phyloP scores from a whole-genome alignment of 139 green algal genomes.

The Limnomonas spitsbergensis region DNA sequence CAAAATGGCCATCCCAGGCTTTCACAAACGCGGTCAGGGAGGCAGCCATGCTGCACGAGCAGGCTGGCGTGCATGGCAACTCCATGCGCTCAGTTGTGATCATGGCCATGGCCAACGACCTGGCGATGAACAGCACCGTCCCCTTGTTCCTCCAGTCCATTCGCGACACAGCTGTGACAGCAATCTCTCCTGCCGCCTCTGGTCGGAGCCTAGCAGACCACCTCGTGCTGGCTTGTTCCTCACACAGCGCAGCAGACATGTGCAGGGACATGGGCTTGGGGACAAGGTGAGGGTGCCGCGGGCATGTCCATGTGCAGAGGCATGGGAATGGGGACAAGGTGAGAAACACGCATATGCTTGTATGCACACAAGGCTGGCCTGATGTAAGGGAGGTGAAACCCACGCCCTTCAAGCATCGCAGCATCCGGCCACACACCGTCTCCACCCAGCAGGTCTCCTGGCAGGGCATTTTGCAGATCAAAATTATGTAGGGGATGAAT shows the following conservation, averaged over 20 bases:
- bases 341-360: too few relatives aligned
- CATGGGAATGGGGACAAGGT: too few relatives aligned
- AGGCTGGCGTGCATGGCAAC: background rate
- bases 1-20: background rate
- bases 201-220: background rate
- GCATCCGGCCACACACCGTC: too few relatives aligned
- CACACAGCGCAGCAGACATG: background rate
- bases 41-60: background rate
- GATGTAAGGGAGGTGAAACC: too few relatives aligned
- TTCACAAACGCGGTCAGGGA: background rate
- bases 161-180: too few relatives aligned
- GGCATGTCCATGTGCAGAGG: too few relatives aligned
- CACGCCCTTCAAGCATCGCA: background rate
- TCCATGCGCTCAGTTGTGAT: conserved; percentile 4
- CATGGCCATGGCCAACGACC: conserved; percentile 26
- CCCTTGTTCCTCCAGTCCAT: conserved; percentile 17
- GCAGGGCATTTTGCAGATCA: too few relatives aligned
- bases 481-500: too few relatives aligned
- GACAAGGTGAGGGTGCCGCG: too few relatives aligned
- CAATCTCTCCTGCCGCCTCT: background rate
- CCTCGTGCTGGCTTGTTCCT: conserved; percentile 16
- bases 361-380: too few relatives aligned
- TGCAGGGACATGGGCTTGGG: background rate
- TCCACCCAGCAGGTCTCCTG: too few relatives aligned
- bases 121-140: conserved; percentile 20